Evolutionary conservation across 129 eudicot genomes (phyloP), one percentile per base, ranked within the genome.

Genomic region (Centella asiatica): DNA sequence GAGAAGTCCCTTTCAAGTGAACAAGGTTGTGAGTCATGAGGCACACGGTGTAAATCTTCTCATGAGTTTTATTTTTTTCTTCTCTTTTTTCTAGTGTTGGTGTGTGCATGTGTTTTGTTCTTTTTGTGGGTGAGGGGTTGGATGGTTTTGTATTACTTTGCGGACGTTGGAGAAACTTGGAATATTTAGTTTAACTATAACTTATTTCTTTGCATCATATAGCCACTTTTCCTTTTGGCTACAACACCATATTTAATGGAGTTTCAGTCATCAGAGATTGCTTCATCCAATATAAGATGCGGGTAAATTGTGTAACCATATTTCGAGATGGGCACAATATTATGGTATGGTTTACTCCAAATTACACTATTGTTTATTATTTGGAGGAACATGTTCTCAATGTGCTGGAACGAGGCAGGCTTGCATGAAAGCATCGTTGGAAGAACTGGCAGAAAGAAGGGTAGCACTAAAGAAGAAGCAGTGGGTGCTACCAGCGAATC

Each of bases 391-490:
- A 64, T 57, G 31, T 64, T 46, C 47, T 64, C 68, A 29, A 47
- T 64, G 0, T 49, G 63, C 63, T 58, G 63, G 63, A 40, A 58
- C 63, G 34, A 58, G 46, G n/a, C 63, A 58, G 63, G 63, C 29
- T 49, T 22, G 63, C 96, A 87, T 68, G 98, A 92, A 74, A 96
- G 84, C 66, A 74, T 87, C 61, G 96, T 92, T 72, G 96, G 98
- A 56, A 92, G 90, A 42, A 92, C 98, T 29, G 98, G 98, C 27
- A 75, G 98, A 67, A 92, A 92, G 65, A 95, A 92, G 72, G 98
- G 98, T 50, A 92, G 95, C 24, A 84, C 96, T 64, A 79, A 80
- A 32, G 87, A 92, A 79, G 98, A 86, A 36, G 90, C 96, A 9
- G 50, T 76, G 51, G 80, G 49, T 52, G 94, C 98, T 33, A 81